Conservation (phyloP, 2,329 filamentous ascomycete species). For the Colletotrichum filicis region DNA sequence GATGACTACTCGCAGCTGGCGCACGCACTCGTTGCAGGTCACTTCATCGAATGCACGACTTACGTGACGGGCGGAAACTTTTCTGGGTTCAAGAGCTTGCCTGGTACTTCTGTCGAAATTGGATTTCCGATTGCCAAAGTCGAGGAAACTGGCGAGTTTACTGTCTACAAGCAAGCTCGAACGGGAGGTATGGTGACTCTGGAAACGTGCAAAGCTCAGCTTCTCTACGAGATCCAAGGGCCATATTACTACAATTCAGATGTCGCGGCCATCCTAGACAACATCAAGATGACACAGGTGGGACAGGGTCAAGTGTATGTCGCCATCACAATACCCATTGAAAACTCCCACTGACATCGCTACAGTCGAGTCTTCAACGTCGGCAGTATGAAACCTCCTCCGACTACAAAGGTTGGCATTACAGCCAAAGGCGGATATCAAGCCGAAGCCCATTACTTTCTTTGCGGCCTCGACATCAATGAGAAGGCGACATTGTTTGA, state of each 20-base stretch:
- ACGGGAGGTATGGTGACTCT: slow-evolving; percentile 49
- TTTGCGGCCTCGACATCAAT: slow-evolving; percentile 54
- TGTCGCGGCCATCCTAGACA: slow-evolving; percentile 51
- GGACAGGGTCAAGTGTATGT: slow-evolving; percentile 41
- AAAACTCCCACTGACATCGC: background rate
- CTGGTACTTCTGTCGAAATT: slow-evolving; percentile 42
- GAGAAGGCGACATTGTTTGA: slow-evolving; percentile 57
- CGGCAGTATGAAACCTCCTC: slow-evolving; percentile 43
- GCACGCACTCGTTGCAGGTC: slow-evolving; percentile 56
- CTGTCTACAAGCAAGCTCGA: slow-evolving; percentile 42
- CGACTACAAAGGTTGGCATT: slow-evolving; percentile 53
- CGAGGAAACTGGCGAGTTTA: slow-evolving; percentile 52
- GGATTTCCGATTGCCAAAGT: slow-evolving; percentile 63
- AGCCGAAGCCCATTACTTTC: slow-evolving; percentile 56
- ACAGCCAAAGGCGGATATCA: slow-evolving; percentile 56
- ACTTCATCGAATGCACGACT: slow-evolving; percentile 61
- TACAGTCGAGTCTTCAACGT: slow-evolving; percentile 34
- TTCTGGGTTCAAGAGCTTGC: slow-evolving; percentile 51
- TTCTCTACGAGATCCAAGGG: slow-evolving; percentile 59
- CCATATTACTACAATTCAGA: slow-evolving; percentile 56
- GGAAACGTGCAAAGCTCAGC: slow-evolving; percentile 49
- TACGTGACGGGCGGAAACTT: slow-evolving; percentile 66
- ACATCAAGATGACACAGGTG: slow-evolving; percentile 57
- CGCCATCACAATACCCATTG: no score
- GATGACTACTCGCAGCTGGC: slow-evolving; percentile 58